A percentile compares a stretch with the other conserved stretches of the same genome.
These are phyloP conservation scores for Cymodocea nodosa DNA, from an alignment of 116 monocot species.

Conservation along the genomic window DNA sequence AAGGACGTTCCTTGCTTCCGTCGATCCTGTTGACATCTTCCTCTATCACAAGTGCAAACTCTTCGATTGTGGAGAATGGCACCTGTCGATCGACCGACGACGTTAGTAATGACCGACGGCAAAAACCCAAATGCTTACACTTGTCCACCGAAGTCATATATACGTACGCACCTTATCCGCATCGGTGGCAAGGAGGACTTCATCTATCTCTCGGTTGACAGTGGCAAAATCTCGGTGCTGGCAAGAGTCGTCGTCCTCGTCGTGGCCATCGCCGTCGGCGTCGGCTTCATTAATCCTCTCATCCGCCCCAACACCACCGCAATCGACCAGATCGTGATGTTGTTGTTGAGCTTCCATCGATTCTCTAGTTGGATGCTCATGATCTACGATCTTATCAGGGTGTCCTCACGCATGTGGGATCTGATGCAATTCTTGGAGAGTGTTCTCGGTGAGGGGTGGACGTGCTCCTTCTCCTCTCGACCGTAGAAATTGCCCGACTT, in stretches of 20 bases:
- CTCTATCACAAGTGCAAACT: slow-evolving; percentile 32
- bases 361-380: slow-evolving; percentile 1
- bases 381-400: not conserved
- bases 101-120: not conserved
- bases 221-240: no score
- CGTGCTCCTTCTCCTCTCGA: slow-evolving; percentile 30
- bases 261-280: no score
- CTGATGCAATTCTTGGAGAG: slow-evolving; percentile 33
- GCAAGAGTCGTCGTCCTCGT: no score
- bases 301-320: no score
- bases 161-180: no score
- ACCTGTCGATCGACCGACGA: slow-evolving; percentile 3
- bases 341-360: not conserved
- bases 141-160: no score
- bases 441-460: slow-evolving; percentile 16
- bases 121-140: no score
- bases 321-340: not conserved
- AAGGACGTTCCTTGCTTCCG: slow-evolving; percentile 2
- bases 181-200: not conserved
- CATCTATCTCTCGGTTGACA: no score
- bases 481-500: slow-evolving; percentile 45
- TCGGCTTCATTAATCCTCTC: no score
- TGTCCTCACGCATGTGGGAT: not conserved
- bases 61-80: slow-evolving; percentile 26
- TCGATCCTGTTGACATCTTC: slow-evolving; percentile 13